Conservation (phyloP, 78 protist species). For the Guillardia theta region DNA sequence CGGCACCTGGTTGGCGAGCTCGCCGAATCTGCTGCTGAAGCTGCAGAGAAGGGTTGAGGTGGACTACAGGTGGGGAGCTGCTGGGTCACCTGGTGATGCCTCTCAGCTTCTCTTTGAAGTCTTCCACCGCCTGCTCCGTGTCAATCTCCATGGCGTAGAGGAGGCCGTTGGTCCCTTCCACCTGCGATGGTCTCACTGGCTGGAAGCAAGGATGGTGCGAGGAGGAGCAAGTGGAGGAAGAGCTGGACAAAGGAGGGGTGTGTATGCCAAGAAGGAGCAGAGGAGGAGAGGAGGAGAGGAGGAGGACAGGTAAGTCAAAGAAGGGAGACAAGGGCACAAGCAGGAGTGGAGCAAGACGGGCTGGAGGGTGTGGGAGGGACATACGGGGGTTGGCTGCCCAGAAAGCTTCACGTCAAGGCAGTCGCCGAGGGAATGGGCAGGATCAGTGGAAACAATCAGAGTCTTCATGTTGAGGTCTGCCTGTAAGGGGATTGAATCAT, state of each 20-base stretch:
- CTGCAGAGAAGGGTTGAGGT: neutral
- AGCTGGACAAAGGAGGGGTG: too few species aligned
- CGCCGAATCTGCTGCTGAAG: neutral
- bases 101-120: neutral
- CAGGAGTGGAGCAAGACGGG: constrained; percentile 42
- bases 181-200: neutral
- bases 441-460: constrained; percentile 64
- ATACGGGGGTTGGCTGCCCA: neutral
- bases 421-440: constrained; percentile 66
- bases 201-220: too few species aligned
- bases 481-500: too few species aligned
- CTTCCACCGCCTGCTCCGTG: neutral
- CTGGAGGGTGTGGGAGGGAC: neutral
- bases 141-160: constrained; percentile 37
- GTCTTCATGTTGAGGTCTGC: constrained; percentile 36
- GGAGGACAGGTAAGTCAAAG: too few species aligned
- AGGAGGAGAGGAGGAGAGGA: neutral
- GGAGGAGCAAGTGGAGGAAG: too few species aligned
- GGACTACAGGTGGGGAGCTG: neutral
- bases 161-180: neutral
- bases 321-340: too few species aligned
- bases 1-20: neutral
- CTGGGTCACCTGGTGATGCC: neutral
- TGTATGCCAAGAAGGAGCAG: neutral
- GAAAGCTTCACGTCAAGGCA: constrained; percentile 36